These are phyloP conservation scores for Elsinoe perseae DNA, from an alignment of 2,329 filamentous ascomycete genomes.

Conservation along the genomic window DNA sequence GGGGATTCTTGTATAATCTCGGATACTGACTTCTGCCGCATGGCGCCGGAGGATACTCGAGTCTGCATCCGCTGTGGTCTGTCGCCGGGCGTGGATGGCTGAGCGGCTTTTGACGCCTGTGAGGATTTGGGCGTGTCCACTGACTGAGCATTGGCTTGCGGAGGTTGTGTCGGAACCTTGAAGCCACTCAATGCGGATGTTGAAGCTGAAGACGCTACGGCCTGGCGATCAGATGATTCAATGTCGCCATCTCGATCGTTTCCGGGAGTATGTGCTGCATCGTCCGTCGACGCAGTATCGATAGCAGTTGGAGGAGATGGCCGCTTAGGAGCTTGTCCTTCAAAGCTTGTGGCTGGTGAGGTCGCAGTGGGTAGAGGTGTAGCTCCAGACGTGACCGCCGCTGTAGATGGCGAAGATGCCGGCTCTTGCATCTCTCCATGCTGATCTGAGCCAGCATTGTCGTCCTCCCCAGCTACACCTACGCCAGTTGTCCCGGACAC, in stretches of 20 bases:
- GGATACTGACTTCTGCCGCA: constrained; percentile 63
- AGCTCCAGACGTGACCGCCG: constrained; percentile 60
- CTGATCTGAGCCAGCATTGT: background rate
- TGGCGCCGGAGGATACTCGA: constrained; percentile 60
- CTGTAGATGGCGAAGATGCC: constrained; percentile 54
- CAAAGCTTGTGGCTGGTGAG: constrained; percentile 67
- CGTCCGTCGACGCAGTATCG: background rate
- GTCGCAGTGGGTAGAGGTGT: constrained; percentile 61
- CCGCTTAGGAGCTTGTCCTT: constrained; percentile 44
- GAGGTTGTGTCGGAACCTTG: background rate
- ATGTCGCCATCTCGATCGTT: constrained; percentile 26
- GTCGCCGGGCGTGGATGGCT: constrained; percentile 22
- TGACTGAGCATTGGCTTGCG: constrained; percentile 27
- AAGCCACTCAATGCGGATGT: background rate
- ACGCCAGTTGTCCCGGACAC: background rate
- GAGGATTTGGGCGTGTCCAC: constrained; percentile 21
- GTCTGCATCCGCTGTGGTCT: constrained; percentile 53
- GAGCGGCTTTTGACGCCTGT: constrained; percentile 23
- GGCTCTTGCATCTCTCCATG: background rate
- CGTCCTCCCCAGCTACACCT: background rate
- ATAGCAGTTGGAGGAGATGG: background rate
- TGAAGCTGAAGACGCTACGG: background rate
- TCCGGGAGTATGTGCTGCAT: background rate
- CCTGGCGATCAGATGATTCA: constrained; percentile 22
- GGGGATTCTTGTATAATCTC: constrained; percentile 60